phyloP scores from a whole-genome alignment of 2,329 filamentous ascomycete genomes.

The Colletotrichum neosansevieriae region DNA sequence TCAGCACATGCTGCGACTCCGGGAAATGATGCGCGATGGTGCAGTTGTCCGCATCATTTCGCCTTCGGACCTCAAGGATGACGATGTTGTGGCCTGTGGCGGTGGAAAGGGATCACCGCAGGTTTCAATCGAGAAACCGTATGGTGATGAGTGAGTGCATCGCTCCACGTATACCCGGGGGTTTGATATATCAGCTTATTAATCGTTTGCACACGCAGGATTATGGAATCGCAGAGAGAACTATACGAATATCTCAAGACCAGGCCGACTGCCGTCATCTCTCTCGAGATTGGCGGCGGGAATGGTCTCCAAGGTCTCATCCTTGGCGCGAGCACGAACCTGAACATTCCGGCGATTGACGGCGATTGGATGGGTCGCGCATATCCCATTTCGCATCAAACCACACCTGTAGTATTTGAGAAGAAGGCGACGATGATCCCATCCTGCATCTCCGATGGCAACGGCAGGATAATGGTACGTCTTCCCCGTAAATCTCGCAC shows the following conservation, averaged over 20 bases:
- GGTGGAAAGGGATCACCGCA: neutral
- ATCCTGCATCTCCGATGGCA: conserved; percentile 41
- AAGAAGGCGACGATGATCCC: conserved; percentile 51
- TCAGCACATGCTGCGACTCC: conserved; percentile 59
- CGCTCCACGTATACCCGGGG: neutral
- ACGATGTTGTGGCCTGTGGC: neutral
- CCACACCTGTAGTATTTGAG: conserved; percentile 55
- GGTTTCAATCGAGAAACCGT: neutral
- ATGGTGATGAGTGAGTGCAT: neutral
- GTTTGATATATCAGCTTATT: neutral
- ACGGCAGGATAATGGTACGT: conserved; percentile 17
- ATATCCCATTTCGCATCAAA: conserved; percentile 67
- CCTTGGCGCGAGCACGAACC: conserved; percentile 64
- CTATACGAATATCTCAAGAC: conserved; percentile 63
- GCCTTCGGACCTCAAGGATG: neutral
- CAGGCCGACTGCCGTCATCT: conserved; percentile 48
- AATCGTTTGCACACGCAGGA: neutral
- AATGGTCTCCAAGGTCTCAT: conserved; percentile 72
- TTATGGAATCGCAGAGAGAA: neutral
- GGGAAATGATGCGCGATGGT: conserved; percentile 63
- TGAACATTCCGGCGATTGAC: conserved; percentile 64
- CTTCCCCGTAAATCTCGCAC: neutral
- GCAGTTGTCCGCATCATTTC: conserved; percentile 55
- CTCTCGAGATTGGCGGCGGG: conserved; percentile 70
- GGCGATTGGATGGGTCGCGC: conserved; percentile 69